These are phyloP conservation scores for Lactarius trivialis DNA, from an alignment of 768 basidiomycete species.

Conservation along the genomic window DNA sequence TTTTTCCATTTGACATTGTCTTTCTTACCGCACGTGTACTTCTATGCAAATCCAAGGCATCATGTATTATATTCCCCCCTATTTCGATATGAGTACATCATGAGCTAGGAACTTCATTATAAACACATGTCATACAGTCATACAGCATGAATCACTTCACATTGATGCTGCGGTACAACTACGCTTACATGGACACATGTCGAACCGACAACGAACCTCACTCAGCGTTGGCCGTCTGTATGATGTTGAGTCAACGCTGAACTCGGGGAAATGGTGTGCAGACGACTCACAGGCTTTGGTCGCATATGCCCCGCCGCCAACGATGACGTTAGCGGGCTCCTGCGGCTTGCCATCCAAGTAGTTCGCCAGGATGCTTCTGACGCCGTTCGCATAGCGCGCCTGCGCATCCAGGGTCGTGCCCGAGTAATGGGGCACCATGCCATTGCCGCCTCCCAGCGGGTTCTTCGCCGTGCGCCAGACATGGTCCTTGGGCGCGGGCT, in stretches of 20 bases:
- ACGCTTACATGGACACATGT: neutral
- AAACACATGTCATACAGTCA: neutral
- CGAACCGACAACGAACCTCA: constrained; percentile 25
- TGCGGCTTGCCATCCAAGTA: constrained; percentile 60
- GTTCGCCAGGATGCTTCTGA: constrained; percentile 63
- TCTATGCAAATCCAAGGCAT: constrained; percentile 17
- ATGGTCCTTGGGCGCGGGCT: constrained; percentile 83
- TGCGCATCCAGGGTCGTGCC: constrained; percentile 90
- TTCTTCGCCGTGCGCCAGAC: constrained; percentile 81
- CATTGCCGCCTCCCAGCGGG: constrained; percentile 78
- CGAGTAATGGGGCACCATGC: constrained; percentile 84
- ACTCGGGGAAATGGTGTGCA: neutral
- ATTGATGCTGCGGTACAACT: neutral
- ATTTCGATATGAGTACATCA: neutral
- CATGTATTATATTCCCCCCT: constrained; percentile 11
- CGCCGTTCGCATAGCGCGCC: constrained; percentile 72
- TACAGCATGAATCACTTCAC: neutral
- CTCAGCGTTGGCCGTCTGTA: constrained; percentile 49
- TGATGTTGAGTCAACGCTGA: constrained; percentile 2
- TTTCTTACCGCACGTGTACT: constrained; percentile 19
- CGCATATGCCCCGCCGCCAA: constrained; percentile 40
- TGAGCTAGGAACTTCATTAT: neutral
- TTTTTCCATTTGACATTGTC: neutral
- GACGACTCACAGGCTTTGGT: constrained; percentile 39
- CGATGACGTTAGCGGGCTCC: constrained; percentile 75